phyloP scores from a whole-genome alignment of 257 asterid genomes.

The Nicotiana tomentosiformis region DNA sequence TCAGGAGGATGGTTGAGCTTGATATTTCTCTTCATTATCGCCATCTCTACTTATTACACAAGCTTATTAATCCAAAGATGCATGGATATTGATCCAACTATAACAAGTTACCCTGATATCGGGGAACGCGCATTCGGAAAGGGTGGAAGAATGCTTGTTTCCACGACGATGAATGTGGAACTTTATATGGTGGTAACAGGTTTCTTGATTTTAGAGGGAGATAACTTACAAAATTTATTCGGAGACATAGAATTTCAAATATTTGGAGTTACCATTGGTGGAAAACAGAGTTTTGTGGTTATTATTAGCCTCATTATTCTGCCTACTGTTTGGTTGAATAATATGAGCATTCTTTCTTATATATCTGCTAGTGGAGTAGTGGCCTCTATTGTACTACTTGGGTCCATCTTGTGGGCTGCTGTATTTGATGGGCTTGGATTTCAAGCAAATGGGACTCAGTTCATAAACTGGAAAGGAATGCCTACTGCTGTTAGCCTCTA shows the following conservation, averaged over 20 bases:
- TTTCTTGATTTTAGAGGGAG: conserved; percentile 88
- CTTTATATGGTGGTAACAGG: conserved; percentile 81
- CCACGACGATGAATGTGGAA: conserved; percentile 59
- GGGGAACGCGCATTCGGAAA: conserved; percentile 70
- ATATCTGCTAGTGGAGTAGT: conserved; percentile 76
- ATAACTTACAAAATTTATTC: conserved; percentile 44
- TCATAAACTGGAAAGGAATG: conserved; percentile 44
- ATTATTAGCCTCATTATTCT: conserved; percentile 54
- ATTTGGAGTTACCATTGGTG: conserved; percentile 35
- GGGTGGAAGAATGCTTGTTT: conserved; percentile 45
- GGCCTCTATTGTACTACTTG: conserved; percentile 58
- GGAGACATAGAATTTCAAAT: conserved; percentile 32
- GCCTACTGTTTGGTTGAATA: conserved; percentile 72
- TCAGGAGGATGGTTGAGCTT: conserved; percentile 87
- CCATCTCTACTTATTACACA: conserved; percentile 57
- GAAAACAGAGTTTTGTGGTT: conserved; percentile 45
- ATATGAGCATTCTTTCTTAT: conserved; percentile 68
- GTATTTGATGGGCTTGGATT: conserved; percentile 59
- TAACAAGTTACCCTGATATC: conserved; percentile 63
- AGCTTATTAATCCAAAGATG: conserved; percentile 61
- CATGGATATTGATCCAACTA: conserved; percentile 66
- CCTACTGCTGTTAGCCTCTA: conserved; percentile 76
- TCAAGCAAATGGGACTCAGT: conserved; percentile 27
- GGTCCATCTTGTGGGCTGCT: conserved; percentile 61
- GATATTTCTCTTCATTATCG: conserved; percentile 52